These are phyloP conservation scores for Rhododendron vialii DNA, from an alignment of 148 eudicot species.

Conservation along the genomic window DNA sequence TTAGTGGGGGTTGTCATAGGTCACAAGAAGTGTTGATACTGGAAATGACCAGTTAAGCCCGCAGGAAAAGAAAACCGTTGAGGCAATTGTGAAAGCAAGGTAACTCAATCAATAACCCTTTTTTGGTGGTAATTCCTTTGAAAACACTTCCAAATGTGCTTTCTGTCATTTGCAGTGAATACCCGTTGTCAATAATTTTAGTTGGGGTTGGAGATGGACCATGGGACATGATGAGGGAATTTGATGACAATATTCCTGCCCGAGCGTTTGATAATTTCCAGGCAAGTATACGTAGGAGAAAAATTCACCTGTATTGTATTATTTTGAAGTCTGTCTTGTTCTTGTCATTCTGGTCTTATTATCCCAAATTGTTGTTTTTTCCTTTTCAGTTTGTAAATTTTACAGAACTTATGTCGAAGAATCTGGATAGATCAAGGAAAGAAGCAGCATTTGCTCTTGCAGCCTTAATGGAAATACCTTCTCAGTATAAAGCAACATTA, in stretches of 20 bases:
- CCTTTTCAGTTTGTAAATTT: constrained; percentile 44
- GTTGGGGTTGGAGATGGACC: constrained; percentile 67
- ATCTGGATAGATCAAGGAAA: constrained; percentile 36
- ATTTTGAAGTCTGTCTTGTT: not conserved
- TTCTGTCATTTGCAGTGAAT: constrained; percentile 28
- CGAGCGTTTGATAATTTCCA: constrained; percentile 62
- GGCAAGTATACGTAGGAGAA: constrained; percentile 22
- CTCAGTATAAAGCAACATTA: constrained; percentile 53
- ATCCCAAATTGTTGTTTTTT: not conserved
- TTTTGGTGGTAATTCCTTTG: not conserved
- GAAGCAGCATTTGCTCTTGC: constrained; percentile 51
- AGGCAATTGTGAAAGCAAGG: constrained; percentile 63
- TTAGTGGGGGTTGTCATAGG: constrained; percentile 21
- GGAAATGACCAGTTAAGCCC: constrained; percentile 41
- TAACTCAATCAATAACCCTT: constrained; percentile 12
- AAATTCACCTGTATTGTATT: not conserved
- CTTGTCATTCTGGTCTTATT: not conserved
- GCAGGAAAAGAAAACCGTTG: constrained; percentile 45
- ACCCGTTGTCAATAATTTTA: constrained; percentile 46
- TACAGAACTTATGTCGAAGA: constrained; percentile 55
- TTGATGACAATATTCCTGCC: constrained; percentile 55
- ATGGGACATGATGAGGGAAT: constrained; percentile 64
- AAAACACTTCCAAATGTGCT: not conserved
- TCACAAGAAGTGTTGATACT: constrained; percentile 59
- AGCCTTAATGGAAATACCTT: constrained; percentile 56